Evolutionary conservation across 2,329 filamentous ascomycete species (phyloP), one percentile per base, ranked within the genome.

Genomic region (Paramyrothecium sp.): DNA sequence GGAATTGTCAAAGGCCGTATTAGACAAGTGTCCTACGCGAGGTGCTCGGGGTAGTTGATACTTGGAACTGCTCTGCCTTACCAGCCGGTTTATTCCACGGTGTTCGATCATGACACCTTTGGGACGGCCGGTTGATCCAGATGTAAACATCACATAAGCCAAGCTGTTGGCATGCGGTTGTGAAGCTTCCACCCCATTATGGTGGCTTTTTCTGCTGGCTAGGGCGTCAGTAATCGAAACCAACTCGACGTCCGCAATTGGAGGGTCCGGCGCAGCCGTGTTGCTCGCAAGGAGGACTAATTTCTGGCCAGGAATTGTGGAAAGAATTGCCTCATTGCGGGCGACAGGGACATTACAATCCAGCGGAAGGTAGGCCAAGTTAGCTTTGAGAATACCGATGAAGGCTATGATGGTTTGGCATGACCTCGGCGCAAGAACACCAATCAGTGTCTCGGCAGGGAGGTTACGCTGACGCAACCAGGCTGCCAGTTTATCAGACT

Each of bases 81-180:
- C 54, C 5, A 56, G 10, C 19, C 51, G 16, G 8, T 20, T 20
- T 16, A 53, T 22, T 13, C 51, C 51, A 10, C 51, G 51, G 10
- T 53, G 60, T 22, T 62, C 60, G 3, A 61, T 44, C 59, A 62
- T 61, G n/a, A 62, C 60, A 5, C 60, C 60, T 44, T 62, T 62
- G 2, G 56, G 56, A 3, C 33, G 26, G 4, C 51, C 55, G 12
- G 55, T 57, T 12, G 56, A 57, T 8, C 56, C 56, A n/a, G 52
- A 54, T 3, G 56, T 54, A 48, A 54, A 57, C 17, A 57, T 48
- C 3, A 51, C 56, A 41, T 54, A 54, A 7, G 56, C 56, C 21
- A 57, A 30, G 33, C 49, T 54, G 11, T 19, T 54, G 20, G 52
- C 26, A n/a, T 47, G 23, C 2, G 54, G 48, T 56, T 16, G n/a